These are phyloP conservation scores for Zygoascus tannicola DNA, from an alignment of 805 yeast species.

Conservation along the genomic window DNA sequence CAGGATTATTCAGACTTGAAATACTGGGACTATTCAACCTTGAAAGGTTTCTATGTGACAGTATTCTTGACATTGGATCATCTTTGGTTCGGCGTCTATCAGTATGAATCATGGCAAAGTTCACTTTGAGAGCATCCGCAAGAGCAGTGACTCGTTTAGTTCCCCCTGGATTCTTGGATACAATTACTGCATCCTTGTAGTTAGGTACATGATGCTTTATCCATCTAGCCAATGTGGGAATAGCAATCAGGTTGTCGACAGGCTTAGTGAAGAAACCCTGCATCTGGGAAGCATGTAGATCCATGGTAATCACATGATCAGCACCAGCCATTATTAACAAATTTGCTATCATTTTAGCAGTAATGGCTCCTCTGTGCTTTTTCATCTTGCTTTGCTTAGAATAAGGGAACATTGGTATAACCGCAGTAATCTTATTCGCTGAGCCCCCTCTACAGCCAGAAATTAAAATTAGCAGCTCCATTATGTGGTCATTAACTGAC, in stretches of 20 bases:
- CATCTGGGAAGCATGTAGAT: constrained; percentile 93
- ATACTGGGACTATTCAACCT: not conserved
- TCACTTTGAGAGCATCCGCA: constrained; percentile 92
- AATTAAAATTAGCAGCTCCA: constrained; percentile 89
- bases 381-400: constrained; percentile 97
- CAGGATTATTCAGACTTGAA: not conserved
- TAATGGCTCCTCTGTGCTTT: constrained; percentile 96
- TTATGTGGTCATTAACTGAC: constrained; percentile 82
- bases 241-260: constrained; percentile 92
- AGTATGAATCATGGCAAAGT: constrained; percentile 98
- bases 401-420: constrained; percentile 95
- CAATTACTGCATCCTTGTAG: constrained; percentile 84
- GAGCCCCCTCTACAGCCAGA: constrained; percentile 97
- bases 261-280: constrained; percentile 98
- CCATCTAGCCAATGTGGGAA: constrained; percentile 95
- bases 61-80: constrained; percentile 27
- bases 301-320: constrained; percentile 97
- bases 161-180: constrained; percentile 98
- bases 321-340: constrained; percentile 97
- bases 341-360: constrained; percentile 95
- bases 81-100: constrained; percentile 89
- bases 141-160: constrained; percentile 95
- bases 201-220: constrained; percentile 82
- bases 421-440: constrained; percentile 95
- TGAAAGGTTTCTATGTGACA: constrained; percentile 4